Evolutionary conservation across 1,284 basidiomycete genomes (phyloP).

Genomic region (Ustilago sp.): DNA sequence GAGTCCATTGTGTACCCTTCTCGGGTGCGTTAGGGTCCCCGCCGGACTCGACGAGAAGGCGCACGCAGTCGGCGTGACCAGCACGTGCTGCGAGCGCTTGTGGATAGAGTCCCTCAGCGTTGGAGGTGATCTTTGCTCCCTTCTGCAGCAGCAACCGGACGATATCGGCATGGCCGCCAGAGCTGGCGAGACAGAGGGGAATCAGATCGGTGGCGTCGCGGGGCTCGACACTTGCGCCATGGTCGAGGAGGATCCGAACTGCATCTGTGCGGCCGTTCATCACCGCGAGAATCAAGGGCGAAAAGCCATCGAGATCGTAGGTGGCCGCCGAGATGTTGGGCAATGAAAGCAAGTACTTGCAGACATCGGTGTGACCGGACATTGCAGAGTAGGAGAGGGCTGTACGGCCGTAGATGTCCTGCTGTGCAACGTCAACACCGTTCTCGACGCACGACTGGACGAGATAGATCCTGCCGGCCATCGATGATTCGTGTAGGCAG

Average conservation of each 20-base stretch:
- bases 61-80: constrained; percentile 86
- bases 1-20: constrained; percentile 97
- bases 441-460: constrained; percentile 84
- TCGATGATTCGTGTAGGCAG: constrained; percentile 92
- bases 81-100: constrained; percentile 98
- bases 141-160: constrained; percentile 81
- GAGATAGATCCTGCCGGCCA: constrained; percentile 83
- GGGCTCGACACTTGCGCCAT: constrained; percentile 58
- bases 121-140: constrained; percentile 83
- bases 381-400: constrained; percentile 96
- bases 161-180: constrained; percentile 87
- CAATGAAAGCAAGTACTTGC: constrained; percentile 80
- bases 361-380: constrained; percentile 85
- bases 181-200: constrained; percentile 90
- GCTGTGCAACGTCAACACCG: constrained; percentile 77
- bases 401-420: constrained; percentile 90
- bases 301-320: constrained; percentile 81
- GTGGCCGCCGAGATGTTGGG: constrained; percentile 79
- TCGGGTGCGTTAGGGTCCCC: constrained; percentile 77
- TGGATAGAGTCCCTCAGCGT: constrained; percentile 94
- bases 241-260: constrained; percentile 70
- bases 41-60: constrained; percentile 76
- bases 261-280: constrained; percentile 85
- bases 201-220: constrained; percentile 76
- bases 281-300: constrained; percentile 90